Evolutionary conservation across 2,329 filamentous ascomycete species (phyloP).

Genomic region (Sclerotinia nivalis): DNA sequence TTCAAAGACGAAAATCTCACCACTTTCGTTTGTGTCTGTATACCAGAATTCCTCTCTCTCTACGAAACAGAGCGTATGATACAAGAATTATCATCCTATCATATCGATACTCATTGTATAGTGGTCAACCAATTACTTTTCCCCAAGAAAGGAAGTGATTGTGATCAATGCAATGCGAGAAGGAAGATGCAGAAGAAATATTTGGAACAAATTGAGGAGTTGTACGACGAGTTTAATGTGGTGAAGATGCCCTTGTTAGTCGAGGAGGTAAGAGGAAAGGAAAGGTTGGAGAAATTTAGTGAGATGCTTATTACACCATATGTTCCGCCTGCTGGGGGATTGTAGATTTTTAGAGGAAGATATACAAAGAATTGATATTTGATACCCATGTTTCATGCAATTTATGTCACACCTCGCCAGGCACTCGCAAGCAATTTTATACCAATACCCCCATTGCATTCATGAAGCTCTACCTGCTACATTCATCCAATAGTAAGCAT

Average conservation of each 20-base stretch:
- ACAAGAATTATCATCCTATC: slow-evolving; percentile 89
- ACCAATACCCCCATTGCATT: background rate
- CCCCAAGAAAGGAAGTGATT: slow-evolving; percentile 79
- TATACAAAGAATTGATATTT: slow-evolving; percentile 13
- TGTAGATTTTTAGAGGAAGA: slow-evolving; percentile 32
- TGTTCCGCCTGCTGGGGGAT: slow-evolving; percentile 57
- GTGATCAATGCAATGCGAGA: slow-evolving; percentile 92
- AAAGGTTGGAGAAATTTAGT: slow-evolving; percentile 87
- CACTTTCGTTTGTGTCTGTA: slow-evolving; percentile 97
- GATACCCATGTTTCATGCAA: slow-evolving; percentile 18
- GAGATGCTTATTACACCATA: slow-evolving; percentile 80
- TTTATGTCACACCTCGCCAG: background rate
- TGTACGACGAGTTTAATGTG: slow-evolving; percentile 99
- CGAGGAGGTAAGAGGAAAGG: slow-evolving; percentile 94
- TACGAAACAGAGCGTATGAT: slow-evolving; percentile 99
- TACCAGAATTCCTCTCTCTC: slow-evolving; percentile 92
- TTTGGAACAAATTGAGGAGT: slow-evolving; percentile 94
- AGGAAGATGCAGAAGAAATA: slow-evolving; percentile 99
- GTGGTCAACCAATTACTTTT: slow-evolving; percentile 98
- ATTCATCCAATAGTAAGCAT: background rate
- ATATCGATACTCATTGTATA: slow-evolving; percentile 95
- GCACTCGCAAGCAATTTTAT: background rate
- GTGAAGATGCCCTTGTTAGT: slow-evolving; percentile 96
- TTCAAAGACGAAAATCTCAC: slow-evolving; percentile 97
- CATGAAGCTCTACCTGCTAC: background rate